Evolutionary conservation across 805 yeast genomes (phyloP), one percentile per base, ranked within the genome.

Genomic region (Candida piceae): DNA sequence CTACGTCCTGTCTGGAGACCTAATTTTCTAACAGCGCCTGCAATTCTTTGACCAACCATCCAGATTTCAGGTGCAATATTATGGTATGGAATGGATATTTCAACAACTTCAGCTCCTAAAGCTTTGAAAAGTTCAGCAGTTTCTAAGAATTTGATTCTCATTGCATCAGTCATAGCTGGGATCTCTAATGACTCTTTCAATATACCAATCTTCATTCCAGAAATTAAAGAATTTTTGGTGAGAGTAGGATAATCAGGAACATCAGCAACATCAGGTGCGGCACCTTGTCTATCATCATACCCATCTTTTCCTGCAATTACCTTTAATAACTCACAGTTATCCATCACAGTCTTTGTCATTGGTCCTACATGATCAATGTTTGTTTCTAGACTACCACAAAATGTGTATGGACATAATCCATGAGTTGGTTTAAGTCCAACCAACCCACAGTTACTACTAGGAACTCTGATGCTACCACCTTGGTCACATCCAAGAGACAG

Each of bases 401-500:
- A 67, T 12, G 69, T 59, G 45, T 50, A 58, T 3, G 64, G 64
- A 16, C 60, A 58, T 18, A 60, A 40, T 9, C 78, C 78, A 49
- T 69, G 70, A 1, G 73, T 60, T 4, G 77, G 76, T 45, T 71
- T 72, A 45, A 70, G 62, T 27, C 76, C 76, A 34, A 47, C 53
- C 2, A 49, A 17, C 13, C 53, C 53, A 38, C 34, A 65, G 55
- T 46, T 45, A 12, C 53, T 53, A 31, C 74, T 74, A 4, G 76
- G 78, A 31, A 66, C 58, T 29, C 78, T 54, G 11, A 72, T 69
- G 6, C 72, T 66, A 3, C 78, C 76, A 2, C 76, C 78, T 7
- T 75, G 51, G 23, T 47, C 51, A 16, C 47, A 49, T 10, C 51
- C 51, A n/a, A 54, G 48, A 15, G 67, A 50, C 44, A 72, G 63